phyloP scores from a whole-genome alignment of 257 asterid species.

The Oldenlandia corymbosa region DNA sequence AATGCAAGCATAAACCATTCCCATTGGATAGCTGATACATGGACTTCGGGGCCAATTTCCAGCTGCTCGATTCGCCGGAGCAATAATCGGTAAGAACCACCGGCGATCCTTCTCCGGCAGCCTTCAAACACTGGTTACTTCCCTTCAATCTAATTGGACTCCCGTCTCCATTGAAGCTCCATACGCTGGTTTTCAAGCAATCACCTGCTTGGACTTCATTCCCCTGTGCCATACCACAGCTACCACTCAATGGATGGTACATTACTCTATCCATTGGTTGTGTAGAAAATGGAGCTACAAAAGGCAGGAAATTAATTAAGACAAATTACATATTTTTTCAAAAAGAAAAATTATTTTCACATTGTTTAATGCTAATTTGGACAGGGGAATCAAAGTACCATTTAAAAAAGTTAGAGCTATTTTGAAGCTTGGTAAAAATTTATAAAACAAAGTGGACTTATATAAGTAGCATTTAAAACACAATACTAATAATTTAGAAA shows the following conservation, averaged over 20 bases:
- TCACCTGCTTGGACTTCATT: slow-evolving; percentile 12
- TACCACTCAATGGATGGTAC: slow-evolving; percentile 40
- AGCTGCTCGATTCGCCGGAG: slow-evolving; percentile 19
- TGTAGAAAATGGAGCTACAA: slow-evolving; percentile 30
- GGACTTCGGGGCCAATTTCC: slow-evolving; percentile 23
- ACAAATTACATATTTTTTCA: background rate
- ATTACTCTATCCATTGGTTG: slow-evolving; percentile 13
- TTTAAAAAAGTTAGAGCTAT: too few species aligned
- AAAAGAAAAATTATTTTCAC: background rate
- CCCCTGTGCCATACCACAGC: slow-evolving; percentile 15
- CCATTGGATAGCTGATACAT: slow-evolving; percentile 36
- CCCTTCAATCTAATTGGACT: slow-evolving; percentile 27
- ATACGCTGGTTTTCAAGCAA: slow-evolving; percentile 25
- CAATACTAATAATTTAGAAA: too few species aligned
- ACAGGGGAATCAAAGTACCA: too few species aligned
- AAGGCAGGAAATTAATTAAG: background rate
- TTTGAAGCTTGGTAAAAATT: too few species aligned
- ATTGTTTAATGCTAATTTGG: background rate
- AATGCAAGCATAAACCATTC: slow-evolving; percentile 39
- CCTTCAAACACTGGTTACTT: slow-evolving; percentile 26
- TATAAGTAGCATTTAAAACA: too few species aligned
- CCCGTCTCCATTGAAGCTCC: slow-evolving; percentile 22
- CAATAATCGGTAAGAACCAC: slow-evolving; percentile 32
- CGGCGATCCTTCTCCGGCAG: slow-evolving; percentile 32
- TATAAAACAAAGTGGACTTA: too few species aligned